A percentile compares a stretch with the other conserved stretches of the same genome.
These are phyloP conservation scores for Trypanosoma cruzi DNA, from an alignment of 208 protist genomes.

Conservation along the genomic window DNA sequence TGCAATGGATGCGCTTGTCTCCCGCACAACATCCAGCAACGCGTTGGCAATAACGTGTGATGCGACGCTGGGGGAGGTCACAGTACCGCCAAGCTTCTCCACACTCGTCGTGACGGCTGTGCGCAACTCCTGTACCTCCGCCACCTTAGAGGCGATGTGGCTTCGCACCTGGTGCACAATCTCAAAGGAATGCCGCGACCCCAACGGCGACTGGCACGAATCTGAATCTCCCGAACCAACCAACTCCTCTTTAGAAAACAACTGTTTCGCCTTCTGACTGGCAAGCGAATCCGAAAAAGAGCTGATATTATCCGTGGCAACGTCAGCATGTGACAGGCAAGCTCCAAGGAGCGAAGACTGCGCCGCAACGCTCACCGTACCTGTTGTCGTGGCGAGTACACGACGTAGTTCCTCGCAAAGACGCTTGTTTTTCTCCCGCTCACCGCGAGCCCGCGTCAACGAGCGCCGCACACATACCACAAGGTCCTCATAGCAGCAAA, in stretches of 20 bases:
- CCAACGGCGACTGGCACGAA: neutral
- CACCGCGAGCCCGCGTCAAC: neutral
- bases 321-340: neutral
- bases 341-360: neutral
- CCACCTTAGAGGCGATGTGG: constrained; percentile 27
- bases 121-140: constrained; percentile 36
- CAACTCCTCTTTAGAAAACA: constrained; percentile 25
- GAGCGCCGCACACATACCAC: neutral
- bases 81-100: constrained; percentile 42
- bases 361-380: neutral
- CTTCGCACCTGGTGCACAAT: constrained; percentile 33
- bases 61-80: constrained; percentile 6
- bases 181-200: neutral
- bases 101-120: constrained; percentile 34
- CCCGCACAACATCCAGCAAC: constrained; percentile 10
- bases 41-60: constrained; percentile 11
- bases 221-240: neutral
- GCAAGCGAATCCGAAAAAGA: neutral
- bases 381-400: neutral
- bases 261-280: constrained; percentile 14
- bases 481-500: constrained; percentile 16
- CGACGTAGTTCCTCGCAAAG: constrained; percentile 10
- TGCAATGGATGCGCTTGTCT: constrained; percentile 22
- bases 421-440: constrained; percentile 7
- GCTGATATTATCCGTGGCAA: neutral